Evolutionary conservation across 805 yeast species (phyloP).

Genomic region (Candida krabiensis): DNA sequence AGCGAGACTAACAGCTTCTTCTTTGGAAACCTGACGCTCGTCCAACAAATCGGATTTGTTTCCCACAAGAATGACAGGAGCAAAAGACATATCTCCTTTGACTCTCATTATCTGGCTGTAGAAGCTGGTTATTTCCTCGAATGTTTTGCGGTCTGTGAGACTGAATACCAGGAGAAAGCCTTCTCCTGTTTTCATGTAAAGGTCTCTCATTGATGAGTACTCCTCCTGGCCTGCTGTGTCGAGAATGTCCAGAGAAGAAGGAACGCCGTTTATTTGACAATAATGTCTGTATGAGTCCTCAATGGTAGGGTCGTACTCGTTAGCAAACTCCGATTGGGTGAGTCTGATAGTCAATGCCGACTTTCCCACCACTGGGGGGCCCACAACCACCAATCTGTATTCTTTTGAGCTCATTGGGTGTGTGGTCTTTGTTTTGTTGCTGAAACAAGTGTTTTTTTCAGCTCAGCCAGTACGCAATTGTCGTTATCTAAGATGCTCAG

Average conservation of each 20-base stretch:
- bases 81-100: conserved; percentile 52
- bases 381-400: conserved; percentile 92
- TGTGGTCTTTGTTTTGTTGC: background rate
- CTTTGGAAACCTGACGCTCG: conserved; percentile 62
- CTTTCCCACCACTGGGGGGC: conserved; percentile 99
- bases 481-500: no score
- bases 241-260: conserved; percentile 77
- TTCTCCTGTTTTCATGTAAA: conserved; percentile 94
- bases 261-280: conserved; percentile 77
- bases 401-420: conserved; percentile 44
- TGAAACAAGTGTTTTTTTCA: no score
- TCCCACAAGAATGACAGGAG: conserved; percentile 79
- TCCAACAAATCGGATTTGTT: conserved; percentile 68
- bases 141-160: conserved; percentile 79
- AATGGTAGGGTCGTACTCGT: conserved; percentile 97
- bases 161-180: conserved; percentile 89
- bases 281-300: conserved; percentile 91
- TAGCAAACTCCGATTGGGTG: conserved; percentile 92
- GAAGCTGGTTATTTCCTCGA: conserved; percentile 80
- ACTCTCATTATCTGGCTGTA: conserved; percentile 46
- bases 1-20: conserved; percentile 64
- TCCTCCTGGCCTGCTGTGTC: conserved; percentile 99
- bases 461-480: no score
- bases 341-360: conserved; percentile 93
- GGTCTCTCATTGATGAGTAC: conserved; percentile 90